Conservation (phyloP, 1,284 basidiomycete species). For the Lignosus rhinocerotis region DNA sequence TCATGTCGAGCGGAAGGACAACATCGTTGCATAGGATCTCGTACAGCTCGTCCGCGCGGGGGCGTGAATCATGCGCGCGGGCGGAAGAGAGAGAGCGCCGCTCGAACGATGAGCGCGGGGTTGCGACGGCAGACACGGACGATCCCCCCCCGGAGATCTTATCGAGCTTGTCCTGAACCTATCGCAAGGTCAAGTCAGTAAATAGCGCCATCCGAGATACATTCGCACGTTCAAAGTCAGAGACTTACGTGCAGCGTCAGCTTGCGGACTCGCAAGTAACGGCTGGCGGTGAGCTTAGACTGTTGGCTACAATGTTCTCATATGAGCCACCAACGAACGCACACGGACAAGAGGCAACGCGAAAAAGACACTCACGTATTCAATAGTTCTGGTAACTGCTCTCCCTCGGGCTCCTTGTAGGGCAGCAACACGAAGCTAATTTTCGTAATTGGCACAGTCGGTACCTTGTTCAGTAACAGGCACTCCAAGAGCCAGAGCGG, state of each 20-base stretch:
- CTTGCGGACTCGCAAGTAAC: constrained; percentile 84
- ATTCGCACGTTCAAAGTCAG: neutral
- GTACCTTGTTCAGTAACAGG: constrained; percentile 69
- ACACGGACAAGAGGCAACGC: neutral
- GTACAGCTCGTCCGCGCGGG: constrained; percentile 71
- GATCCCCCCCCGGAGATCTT: constrained; percentile 39
- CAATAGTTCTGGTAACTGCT: constrained; percentile 71
- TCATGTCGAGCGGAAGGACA: constrained; percentile 82
- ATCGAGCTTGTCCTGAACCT: constrained; percentile 90
- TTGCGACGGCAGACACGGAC: constrained; percentile 35
- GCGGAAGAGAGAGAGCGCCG: constrained; percentile 27
- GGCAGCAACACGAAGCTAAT: constrained; percentile 89
- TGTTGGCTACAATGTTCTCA: constrained; percentile 52
- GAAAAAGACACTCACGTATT: constrained; percentile 60
- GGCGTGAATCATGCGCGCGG: constrained; percentile 23
- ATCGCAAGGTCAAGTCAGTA: neutral
- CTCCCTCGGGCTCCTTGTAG: constrained; percentile 58
- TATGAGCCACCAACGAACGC: constrained; percentile 8
- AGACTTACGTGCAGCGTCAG: constrained; percentile 75
- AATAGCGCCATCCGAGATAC: neutral
- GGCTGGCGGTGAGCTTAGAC: constrained; percentile 85
- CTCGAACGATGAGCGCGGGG: constrained; percentile 50
- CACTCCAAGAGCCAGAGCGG: constrained; percentile 92
- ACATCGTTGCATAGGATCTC: constrained; percentile 88
- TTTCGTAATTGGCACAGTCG: constrained; percentile 58